A percentile compares a stretch with the other conserved stretches of the same genome.
Evolutionary conservation across 495 filamentous ascomycete genomes (phyloP).

Genomic region (Xylaria telfairii): DNA sequence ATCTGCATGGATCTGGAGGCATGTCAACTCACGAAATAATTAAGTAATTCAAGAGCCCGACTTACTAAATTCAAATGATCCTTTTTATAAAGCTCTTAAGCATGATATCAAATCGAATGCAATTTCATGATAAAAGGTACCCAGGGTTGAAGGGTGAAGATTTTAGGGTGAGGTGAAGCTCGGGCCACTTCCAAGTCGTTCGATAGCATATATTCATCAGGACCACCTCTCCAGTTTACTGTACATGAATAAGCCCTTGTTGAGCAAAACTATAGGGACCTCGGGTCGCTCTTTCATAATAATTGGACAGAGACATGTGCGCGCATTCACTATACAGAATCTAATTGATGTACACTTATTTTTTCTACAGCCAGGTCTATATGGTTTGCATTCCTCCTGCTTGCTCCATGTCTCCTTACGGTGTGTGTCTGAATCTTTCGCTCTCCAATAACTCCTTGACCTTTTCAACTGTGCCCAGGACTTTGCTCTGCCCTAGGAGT

Average conservation of each 20-base stretch:
- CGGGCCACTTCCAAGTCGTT: slow-evolving; percentile 19
- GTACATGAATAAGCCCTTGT: neutral
- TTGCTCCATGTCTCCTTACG: slow-evolving; percentile 3
- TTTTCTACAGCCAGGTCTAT: slow-evolving; percentile 14
- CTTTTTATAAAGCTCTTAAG: neutral
- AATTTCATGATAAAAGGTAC: neutral
- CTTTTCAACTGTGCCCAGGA: slow-evolving; percentile 54
- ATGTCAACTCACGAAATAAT: neutral
- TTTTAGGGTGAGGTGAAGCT: slow-evolving; percentile 21
- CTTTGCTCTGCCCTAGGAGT: slow-evolving; percentile 65
- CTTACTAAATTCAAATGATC: neutral
- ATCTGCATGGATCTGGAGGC: neutral
- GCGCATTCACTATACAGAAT: slow-evolving; percentile 23
- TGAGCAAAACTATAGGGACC: neutral
- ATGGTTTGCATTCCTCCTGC: neutral
- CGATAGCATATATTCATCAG: neutral
- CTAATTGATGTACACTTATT: slow-evolving; percentile 24
- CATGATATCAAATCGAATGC: neutral
- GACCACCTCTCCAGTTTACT: neutral
- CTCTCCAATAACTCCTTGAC: slow-evolving; percentile 61
- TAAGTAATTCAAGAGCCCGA: neutral
- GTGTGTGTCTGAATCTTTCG: slow-evolving; percentile 50
- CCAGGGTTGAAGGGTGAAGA: slow-evolving; percentile 2
- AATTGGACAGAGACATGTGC: neutral
- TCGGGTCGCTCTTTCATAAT: neutral